Percentiles rank a stretch among this genome's conserved stretches.
Evolutionary conservation across 2,329 filamentous ascomycete species (phyloP).

Genomic region (Phialophora verrucosa): DNA sequence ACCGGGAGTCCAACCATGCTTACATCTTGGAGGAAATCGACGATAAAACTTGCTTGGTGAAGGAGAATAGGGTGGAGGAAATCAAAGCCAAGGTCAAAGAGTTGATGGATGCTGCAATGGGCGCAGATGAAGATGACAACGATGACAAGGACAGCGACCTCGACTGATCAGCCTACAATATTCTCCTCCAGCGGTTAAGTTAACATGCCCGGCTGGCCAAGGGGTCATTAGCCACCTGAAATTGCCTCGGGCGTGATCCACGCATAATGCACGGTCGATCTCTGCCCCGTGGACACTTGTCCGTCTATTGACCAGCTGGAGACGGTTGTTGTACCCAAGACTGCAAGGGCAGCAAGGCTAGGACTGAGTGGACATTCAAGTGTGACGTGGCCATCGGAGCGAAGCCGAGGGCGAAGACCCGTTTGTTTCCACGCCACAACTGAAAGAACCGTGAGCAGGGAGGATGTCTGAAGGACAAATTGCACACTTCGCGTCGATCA

Average conservation of each 20-base stretch:
- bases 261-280: neutral
- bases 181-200: neutral
- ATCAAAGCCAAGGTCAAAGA: constrained; percentile 40
- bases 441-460: neutral
- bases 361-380: neutral
- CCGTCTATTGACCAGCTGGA: neutral
- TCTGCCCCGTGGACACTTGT: neutral
- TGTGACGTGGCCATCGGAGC: neutral
- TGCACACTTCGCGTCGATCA: neutral
- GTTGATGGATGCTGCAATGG: constrained; percentile 41
- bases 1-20: constrained; percentile 37
- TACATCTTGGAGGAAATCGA: constrained; percentile 42
- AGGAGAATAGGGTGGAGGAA: constrained; percentile 41
- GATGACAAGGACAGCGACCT: constrained; percentile 41
- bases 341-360: neutral
- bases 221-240: neutral
- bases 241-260: neutral
- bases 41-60: constrained; percentile 40
- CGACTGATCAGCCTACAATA: constrained; percentile 38
- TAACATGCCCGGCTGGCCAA: neutral
- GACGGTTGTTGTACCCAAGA: neutral
- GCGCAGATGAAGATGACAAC: constrained; percentile 37
- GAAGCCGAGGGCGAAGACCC: neutral
- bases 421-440: neutral
- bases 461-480: constrained; percentile 6